Evolutionary conservation across 2,329 filamentous ascomycete genomes (phyloP), one percentile per base, ranked within the genome.

Genomic region (Pseudogymnoascus verrucosus): DNA sequence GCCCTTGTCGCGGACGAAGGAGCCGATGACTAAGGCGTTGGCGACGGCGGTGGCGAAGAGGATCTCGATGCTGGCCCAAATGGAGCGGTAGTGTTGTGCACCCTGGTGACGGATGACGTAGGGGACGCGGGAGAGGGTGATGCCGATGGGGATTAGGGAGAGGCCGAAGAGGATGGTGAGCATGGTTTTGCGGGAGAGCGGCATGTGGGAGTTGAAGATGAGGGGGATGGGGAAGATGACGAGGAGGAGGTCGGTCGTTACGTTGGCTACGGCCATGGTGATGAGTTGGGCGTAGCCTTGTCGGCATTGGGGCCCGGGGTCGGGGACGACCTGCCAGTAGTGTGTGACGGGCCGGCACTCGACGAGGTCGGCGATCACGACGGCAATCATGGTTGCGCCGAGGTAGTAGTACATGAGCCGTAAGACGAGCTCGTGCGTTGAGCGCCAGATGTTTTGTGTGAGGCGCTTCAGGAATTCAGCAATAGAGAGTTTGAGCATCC

Each of bases 381-480:
- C 87, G 40, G 85, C 91, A 64, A 90, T 65, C 68, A 97, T 93
- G 1, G 93, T 96, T n/a, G 85, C 78, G 21, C 84, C 77, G 1
- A 98, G 84, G 64, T 90, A 89, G 73, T 85, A 85, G 65, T 91
- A 85, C 67, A 97, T 90, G 65, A 84, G 80, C 61, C 86, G 80
- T 8, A 97, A 78, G 11, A 87, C 85, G 57, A 85, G 76, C 66
- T 91, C 86, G 73, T 96, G 91, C 23, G 88, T 87, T 62, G 84
- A 83, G 66, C 89, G 86, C 90, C 93, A 97, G 64, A 90, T 90
- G 54, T 88, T 86, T 63, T 86, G 86, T 2, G 91, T 95, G 62
- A 98, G 83, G 63, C 93, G 89, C 73, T 89, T 89, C 69, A 98
- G 87, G 72, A 97, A 98, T 74, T 96, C 93, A 65, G 93, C 89